Base-by-base conservation (phyloP, 83 land plant species). In the Thuja plicata region DNA sequence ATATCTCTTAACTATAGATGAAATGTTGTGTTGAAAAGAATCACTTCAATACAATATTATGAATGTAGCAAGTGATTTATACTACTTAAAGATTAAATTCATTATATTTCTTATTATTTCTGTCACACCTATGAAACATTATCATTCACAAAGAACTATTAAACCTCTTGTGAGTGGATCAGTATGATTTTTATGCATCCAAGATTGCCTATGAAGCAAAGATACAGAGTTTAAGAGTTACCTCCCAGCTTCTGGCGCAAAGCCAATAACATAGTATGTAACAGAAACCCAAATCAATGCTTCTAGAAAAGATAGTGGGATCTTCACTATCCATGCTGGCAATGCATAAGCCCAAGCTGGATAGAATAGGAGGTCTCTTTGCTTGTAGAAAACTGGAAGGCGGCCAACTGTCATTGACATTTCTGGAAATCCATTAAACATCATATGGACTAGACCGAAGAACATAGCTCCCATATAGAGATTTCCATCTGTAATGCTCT, bases 261-360 rank as follows among this genome's bases (percentile, higher is more conserved):
- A 90, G 37, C 93, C 93, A 30, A 89, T 71, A 11, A 85, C 85
- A 57, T 91, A 92, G 89, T 92, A 92, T 74, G 92, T 92, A 46
- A 92, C 77, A 87, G 89, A 89, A 54, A 88, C 87, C 93, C 89
- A 92, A 48, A 92, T 89, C 45, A 85, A 43, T 35, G 91, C 85
- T 77, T 91, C 93, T 24, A 73, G 71, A 7, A 89, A 54, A 17
- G 93, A 92, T 41, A 91, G 74, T 45, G 93, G 93, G 13, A 92
- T 87, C 60, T 90, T 87, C 46, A 91, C 81, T 24, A 91, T 30
- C 91, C 89, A 91, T 60, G 89, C 91, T 82, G 93, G 93, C 34
- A 91, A 24, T 52, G 93, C 89, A 85, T 91, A 92, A 38, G 93
- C 93, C 93, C 93, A 92, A 27, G 88, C 89, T n/a, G 93, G 93